phyloP scores from a whole-genome alignment of 1,139 yeast species.

The Chernovozyma sophiae-reginae region DNA sequence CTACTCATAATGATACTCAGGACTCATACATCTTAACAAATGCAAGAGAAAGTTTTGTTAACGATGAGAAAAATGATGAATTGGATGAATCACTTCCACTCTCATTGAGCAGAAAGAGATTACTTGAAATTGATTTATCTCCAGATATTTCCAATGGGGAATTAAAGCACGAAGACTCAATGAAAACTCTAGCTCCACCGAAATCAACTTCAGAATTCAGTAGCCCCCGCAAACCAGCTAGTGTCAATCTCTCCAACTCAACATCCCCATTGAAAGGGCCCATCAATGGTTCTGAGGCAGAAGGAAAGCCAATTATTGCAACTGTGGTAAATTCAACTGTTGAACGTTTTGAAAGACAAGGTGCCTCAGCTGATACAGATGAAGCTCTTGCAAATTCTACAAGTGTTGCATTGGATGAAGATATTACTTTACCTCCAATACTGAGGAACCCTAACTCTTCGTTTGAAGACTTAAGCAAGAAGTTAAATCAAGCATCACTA shows the following conservation, averaged over 20 bases:
- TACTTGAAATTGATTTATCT: slow-evolving; percentile 7
- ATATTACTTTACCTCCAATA: slow-evolving; percentile 35
- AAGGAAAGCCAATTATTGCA: background rate
- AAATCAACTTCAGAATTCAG: slow-evolving; percentile 1
- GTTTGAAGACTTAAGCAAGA: slow-evolving; percentile 35
- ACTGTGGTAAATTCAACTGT: background rate
- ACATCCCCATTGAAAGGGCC: background rate
- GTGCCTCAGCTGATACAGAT: background rate
- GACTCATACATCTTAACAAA: background rate
- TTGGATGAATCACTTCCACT: background rate
- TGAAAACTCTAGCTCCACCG: slow-evolving; percentile 7
- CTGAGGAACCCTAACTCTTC: slow-evolving; percentile 30
- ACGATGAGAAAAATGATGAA: background rate
- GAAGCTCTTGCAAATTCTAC: slow-evolving; percentile 36
- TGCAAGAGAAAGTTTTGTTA: background rate
- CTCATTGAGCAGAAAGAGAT: background rate
- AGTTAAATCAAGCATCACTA: slow-evolving; percentile 17
- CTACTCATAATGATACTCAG: background rate
- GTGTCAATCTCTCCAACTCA: background rate
- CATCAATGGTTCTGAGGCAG: background rate
- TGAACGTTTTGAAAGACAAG: too few relatives aligned
- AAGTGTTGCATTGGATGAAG: slow-evolving; percentile 38
- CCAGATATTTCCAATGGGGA: slow-evolving; percentile 5
- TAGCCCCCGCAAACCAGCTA: background rate
- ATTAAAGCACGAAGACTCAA: slow-evolving; percentile 3